These are phyloP conservation scores for Arachis monticola DNA, from an alignment of 331 rosid species.

Conservation along the genomic window DNA sequence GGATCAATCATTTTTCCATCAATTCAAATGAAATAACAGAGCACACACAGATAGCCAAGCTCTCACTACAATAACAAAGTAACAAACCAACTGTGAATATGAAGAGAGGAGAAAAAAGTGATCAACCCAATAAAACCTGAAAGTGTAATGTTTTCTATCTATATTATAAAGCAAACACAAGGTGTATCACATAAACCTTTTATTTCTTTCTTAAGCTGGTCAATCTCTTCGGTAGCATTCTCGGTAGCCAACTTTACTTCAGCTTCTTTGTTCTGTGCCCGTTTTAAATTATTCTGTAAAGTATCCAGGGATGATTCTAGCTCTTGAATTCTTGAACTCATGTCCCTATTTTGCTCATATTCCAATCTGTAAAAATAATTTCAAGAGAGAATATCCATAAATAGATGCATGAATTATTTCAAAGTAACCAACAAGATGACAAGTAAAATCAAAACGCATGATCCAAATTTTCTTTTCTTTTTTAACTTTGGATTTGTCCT, in stretches of 20 bases:
- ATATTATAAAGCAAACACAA: constrained; percentile 9
- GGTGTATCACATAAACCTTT: constrained; percentile 60
- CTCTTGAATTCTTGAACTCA: constrained; percentile 73
- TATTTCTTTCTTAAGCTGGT: constrained; percentile 63
- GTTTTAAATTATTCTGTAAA: constrained; percentile 68
- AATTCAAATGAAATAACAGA: constrained; percentile 35
- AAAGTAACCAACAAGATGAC: constrained; percentile 28
- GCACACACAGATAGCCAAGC: constrained; percentile 17
- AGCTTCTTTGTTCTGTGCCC: constrained; percentile 71
- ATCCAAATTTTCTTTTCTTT: constrained; percentile 7
- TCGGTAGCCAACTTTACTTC: constrained; percentile 74
- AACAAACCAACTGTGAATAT: not conserved
- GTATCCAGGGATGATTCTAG: constrained; percentile 68
- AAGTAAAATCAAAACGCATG: constrained; percentile 10
- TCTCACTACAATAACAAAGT: constrained; percentile 11
- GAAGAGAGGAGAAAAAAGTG: not conserved
- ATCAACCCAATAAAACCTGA: constrained; percentile 12
- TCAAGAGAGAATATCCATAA: constrained; percentile 15
- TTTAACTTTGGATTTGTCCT: not conserved
- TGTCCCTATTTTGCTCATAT: constrained; percentile 95
- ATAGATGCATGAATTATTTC: constrained; percentile 15
- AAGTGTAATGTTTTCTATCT: not conserved
- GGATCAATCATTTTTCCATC: not conserved
- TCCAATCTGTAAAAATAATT: constrained; percentile 68
- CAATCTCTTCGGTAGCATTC: constrained; percentile 69